Base-by-base conservation (phyloP, 1,284 basidiomycete species). In the Apiotrichum sp. region DNA sequence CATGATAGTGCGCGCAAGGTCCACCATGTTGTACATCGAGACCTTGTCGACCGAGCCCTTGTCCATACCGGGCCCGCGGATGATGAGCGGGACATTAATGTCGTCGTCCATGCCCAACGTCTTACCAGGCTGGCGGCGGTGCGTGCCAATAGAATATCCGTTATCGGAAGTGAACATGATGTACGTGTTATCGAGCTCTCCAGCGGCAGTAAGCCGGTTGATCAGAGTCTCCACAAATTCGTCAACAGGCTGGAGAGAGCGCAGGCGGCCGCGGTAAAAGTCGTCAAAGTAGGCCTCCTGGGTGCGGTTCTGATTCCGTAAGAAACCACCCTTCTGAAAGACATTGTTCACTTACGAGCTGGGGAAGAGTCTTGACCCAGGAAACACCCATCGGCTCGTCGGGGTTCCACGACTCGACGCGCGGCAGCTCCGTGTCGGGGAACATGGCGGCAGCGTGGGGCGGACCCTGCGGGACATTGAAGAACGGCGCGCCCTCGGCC, bases 41-140 rank as follows among this genome's bases (percentile, higher is more conserved):
- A 55, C 33, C 1, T 43, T 45, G 54, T 69, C 65, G 38, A 50
- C 45, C 31, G 55, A 10, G 1, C 68, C 67, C 9, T 52, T 16
- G 2, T 53, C 47, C 3, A 70, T 52, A 4, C 52, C 56, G 0
- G 71, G 71, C 1, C 70, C 69, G 3, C 71, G 69, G 29, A 66
- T 55, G 39, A 68, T 58, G 40, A 69, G 60, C 0, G 66, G 66
- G 3, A 68, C 65, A 41, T 62, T 61, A 47, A 68, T 68, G 60
- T 73, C 71, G 53, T 73, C 69, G 50, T 73, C 71, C 52, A 62
- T 69, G 2, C 65, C 67, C 4, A 69, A 61, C 1, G 70, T 72
- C 57, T 72, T 73, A 5, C 70, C 70, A 0, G 70, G 68, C 49
- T 70, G 65, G 11, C 70, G 63, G 8, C 70, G 66, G 47, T 73